phyloP scores from a whole-genome alignment of 2,329 filamentous ascomycete species.

The Cercospora sp. region DNA sequence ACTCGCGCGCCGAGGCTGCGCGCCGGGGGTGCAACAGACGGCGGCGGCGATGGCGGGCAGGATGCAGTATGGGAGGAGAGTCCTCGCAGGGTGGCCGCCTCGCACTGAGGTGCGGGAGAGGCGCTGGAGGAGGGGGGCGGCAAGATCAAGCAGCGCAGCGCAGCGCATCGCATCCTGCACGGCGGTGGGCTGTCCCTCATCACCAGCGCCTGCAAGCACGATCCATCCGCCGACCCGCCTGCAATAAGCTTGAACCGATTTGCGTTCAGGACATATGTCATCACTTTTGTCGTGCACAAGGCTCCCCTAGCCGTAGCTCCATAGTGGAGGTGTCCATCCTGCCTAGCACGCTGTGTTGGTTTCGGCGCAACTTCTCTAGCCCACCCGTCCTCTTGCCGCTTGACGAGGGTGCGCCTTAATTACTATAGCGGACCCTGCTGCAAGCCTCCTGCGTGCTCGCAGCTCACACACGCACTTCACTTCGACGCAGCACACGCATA shows the following conservation, averaged over 20 bases:
- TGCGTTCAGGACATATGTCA: background rate
- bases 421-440: background rate
- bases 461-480: background rate
- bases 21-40: background rate
- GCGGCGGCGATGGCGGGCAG: background rate
- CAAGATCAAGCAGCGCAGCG: background rate
- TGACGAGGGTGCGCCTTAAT: background rate
- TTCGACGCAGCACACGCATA: background rate
- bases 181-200: background rate
- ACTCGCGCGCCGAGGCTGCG: background rate
- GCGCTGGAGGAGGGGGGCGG: background rate
- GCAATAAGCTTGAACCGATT: background rate
- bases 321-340: background rate
- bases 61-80: background rate
- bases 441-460: background rate
- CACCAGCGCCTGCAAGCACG: background rate
- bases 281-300: background rate
- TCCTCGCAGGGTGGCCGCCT: background rate
- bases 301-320: background rate
- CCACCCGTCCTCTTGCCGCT: background rate
- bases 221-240: background rate
- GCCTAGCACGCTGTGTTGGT: background rate
- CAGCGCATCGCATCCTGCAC: background rate
- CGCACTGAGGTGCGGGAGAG: background rate
- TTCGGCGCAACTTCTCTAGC: background rate